A percentile compares a stretch with the other conserved stretches of the same genome.
Conservation (phyloP, 108 stramenopile genomes). For the Cylindrotheca closterium region DNA sequence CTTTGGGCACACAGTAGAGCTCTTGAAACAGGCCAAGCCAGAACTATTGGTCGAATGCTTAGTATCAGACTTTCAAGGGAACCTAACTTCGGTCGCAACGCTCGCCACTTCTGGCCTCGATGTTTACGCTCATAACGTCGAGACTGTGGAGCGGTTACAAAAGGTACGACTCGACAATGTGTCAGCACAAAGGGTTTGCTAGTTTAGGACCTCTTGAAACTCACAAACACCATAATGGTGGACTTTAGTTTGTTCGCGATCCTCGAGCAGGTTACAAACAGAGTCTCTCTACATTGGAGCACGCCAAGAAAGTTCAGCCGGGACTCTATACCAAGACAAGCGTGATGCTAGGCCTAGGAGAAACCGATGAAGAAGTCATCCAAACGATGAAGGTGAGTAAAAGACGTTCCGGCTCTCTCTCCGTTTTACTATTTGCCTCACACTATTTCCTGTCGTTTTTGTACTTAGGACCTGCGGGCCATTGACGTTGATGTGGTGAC, state of each 20-base stretch:
- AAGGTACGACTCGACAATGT: slow-evolving; percentile 32
- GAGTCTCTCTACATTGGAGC: slow-evolving; percentile 81
- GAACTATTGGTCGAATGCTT: slow-evolving; percentile 94
- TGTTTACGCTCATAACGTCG: slow-evolving; percentile 99
- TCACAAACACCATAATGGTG: background rate
- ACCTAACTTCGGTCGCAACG: slow-evolving; percentile 60
- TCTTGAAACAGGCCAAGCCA: slow-evolving; percentile 90
- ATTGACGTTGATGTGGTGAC: slow-evolving; percentile 96
- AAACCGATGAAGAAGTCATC: slow-evolving; percentile 95
- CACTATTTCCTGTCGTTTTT: too few species aligned
- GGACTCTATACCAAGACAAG: slow-evolving; percentile 93
- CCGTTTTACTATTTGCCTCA: too few species aligned
- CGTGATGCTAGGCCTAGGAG: slow-evolving; percentile 98
- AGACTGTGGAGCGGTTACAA: slow-evolving; percentile 95
- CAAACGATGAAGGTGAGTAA: slow-evolving; percentile 81
- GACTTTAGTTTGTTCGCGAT: slow-evolving; percentile 82
- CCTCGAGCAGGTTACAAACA: slow-evolving; percentile 92
- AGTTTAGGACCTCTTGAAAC: slow-evolving; percentile 9
- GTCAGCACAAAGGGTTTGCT: slow-evolving; percentile 17
- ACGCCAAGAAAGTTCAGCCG: slow-evolving; percentile 84
- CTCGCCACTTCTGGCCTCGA: slow-evolving; percentile 95
- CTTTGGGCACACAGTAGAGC: slow-evolving; percentile 91
- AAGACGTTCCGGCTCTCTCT: too few species aligned
- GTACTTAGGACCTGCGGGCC: slow-evolving; percentile 79
- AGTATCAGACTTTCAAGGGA: slow-evolving; percentile 95